Base-by-base conservation (phyloP, 441 rosid genomes). In the Croton setiger region DNA sequence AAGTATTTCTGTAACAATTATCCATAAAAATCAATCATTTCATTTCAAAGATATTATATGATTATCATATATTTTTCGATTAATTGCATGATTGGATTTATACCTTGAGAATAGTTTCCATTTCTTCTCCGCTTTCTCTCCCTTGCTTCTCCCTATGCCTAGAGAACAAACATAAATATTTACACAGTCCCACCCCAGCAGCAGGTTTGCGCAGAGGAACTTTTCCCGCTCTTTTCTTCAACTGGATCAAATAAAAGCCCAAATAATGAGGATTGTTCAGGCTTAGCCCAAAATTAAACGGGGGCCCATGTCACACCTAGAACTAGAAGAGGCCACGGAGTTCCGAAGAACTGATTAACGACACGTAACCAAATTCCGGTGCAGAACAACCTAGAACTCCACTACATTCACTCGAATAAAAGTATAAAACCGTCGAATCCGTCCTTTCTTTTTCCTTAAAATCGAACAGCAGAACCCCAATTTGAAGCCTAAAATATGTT, bases 401-500 rank as follows among this genome's bases (percentile, higher is more conserved):
- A 27, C 31, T 27, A 27, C 31, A 27, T 27, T 0, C 31, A 27
- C 31, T 27, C 31, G 31, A 27, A 27, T 27, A 27, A 27, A 27
- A 27, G 31, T 27, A 27, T 27, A 27, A 27, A 27, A 27, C 31
- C 31, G 31, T 27, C 31, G 2, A 27, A 27, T 27, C 31, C 1
- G 31, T 48, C 17, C 17, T 18, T n/a, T 14, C 52, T 15, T 7
- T 15, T 13, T 66, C 20, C 4, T 39, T 67, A 41, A 54, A 41
- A 56, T n/a, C 17, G 21, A 59, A 2, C 53, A 20, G 12, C 39
- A 7, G 8, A 23, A 55, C 4, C 14, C 2, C 8, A 52, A 52
- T 0, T 12, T 18, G 4, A 49, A 4, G 3, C 15, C 14, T 14
- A 49, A 36, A 5, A 58, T 12, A 88, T 90, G 96, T 86, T 90